Evolutionary conservation across 345 rosid genomes (phyloP).

Genomic region (Eucalyptus tenuipes): DNA sequence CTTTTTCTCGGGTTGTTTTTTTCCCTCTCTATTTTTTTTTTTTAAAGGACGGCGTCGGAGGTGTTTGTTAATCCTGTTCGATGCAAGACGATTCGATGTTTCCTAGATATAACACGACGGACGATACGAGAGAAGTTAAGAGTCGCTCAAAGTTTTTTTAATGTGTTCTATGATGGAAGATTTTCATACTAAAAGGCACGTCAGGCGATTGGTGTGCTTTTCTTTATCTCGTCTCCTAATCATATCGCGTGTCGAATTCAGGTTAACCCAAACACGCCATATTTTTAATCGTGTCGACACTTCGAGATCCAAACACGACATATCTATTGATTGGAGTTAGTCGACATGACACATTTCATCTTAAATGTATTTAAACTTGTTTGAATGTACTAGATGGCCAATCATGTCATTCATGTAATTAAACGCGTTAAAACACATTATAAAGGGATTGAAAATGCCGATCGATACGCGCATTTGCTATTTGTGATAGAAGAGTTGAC

Average conservation of each 20-base stretch:
- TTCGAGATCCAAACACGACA: background rate
- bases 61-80: background rate
- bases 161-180: background rate
- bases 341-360: background rate
- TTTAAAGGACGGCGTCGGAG: too few relatives aligned
- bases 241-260: background rate
- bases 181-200: background rate
- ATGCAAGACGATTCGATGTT: background rate
- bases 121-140: background rate
- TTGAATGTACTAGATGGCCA: background rate
- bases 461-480: background rate
- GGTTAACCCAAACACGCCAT: accelerated
- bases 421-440: background rate
- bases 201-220: background rate
- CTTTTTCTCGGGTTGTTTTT: background rate
- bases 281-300: background rate
- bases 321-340: background rate
- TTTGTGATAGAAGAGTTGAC: background rate
- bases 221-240: background rate
- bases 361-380: background rate
- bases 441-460: background rate
- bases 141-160: background rate
- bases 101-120: background rate
- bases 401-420: background rate
- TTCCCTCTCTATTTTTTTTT: accelerated